Evolutionary conservation across 2,329 filamentous ascomycete species (phyloP).

Genomic region (Fusarium gaditjirri): DNA sequence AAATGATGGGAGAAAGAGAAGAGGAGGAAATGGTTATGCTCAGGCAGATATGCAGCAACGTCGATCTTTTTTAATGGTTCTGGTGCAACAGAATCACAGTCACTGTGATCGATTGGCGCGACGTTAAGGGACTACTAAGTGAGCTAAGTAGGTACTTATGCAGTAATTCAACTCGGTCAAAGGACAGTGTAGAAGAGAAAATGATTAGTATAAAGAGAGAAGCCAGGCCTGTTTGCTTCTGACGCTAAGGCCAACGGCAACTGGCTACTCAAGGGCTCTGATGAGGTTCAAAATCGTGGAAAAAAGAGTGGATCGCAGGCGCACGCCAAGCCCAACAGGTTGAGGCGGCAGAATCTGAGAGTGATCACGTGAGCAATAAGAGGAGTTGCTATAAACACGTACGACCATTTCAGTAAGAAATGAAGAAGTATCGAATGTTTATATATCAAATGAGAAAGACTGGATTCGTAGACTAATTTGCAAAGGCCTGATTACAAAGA

Average conservation of each 20-base stretch:
- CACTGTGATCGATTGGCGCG: constrained; percentile 20
- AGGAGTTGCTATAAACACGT: background rate
- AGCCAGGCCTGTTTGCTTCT: constrained; percentile 37
- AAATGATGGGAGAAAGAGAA: background rate
- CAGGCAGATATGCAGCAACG: constrained; percentile 24
- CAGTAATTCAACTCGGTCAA: constrained; percentile 2
- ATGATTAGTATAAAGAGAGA: constrained; percentile 20
- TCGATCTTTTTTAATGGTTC: constrained; percentile 19
- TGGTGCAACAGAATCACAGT: constrained; percentile 22
- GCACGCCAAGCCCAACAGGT: constrained; percentile 2
- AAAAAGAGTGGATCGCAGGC: constrained; percentile 39
- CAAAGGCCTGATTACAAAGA: background rate
- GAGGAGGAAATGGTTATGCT: constrained; percentile 10
- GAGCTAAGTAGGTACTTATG: background rate
- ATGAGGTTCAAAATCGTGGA: constrained; percentile 43
- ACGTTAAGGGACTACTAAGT: background rate
- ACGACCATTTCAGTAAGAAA: background rate
- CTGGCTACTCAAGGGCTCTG: constrained; percentile 23
- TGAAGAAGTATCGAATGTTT: background rate
- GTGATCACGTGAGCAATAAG: constrained; percentile 16
- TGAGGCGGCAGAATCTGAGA: background rate
- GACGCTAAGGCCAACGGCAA: constrained; percentile 32
- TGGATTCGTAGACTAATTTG: background rate
- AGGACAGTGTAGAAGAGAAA: constrained; percentile 16
- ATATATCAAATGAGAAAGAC: background rate